Percentiles rank a stretch among this genome's conserved stretches.
Evolutionary conservation across 1,284 basidiomycete genomes (phyloP).

Genomic region (Ustilago lituana): DNA sequence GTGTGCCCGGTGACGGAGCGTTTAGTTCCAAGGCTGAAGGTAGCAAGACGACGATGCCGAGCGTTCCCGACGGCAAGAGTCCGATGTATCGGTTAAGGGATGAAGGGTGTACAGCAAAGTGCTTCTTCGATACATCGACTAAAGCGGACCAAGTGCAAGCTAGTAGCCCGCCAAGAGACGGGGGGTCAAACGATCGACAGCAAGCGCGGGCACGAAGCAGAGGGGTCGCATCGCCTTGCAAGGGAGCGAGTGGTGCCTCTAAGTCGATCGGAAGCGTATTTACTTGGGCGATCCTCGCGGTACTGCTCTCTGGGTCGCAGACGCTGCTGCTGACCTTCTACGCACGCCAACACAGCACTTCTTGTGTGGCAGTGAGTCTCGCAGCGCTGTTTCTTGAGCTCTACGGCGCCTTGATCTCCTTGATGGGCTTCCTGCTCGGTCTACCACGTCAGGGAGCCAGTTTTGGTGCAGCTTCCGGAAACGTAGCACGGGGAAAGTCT

Average conservation of each 20-base stretch:
- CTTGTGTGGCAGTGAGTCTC: background rate
- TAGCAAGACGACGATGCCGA: too few relatives aligned
- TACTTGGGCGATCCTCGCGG: constrained; percentile 17
- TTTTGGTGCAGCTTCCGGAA: too few relatives aligned
- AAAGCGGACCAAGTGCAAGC: too few relatives aligned
- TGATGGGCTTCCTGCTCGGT: constrained; percentile 8
- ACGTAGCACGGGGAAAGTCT: too few relatives aligned
- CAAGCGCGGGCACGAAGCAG: too few relatives aligned
- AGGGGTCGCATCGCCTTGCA: background rate
- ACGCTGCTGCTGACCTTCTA: constrained; percentile 6
- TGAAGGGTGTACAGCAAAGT: too few relatives aligned
- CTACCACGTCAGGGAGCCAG: background rate
- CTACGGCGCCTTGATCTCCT: constrained; percentile 16
- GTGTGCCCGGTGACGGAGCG: background rate
- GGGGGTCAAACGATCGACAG: too few relatives aligned
- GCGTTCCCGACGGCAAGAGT: too few relatives aligned
- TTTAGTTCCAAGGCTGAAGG: background rate
- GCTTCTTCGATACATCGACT: too few relatives aligned
- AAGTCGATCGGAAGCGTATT: background rate
- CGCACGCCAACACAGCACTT: background rate
- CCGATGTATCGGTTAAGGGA: too few relatives aligned
- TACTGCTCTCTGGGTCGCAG: constrained; percentile 25
- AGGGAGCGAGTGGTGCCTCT: background rate
- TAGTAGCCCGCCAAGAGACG: too few relatives aligned
- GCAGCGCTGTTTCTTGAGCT: constrained; percentile 27